A percentile compares a stretch with the other conserved stretches of the same genome.
These are phyloP conservation scores for Debaryomyces fabryi DNA, from an alignment of 1,139 yeast species.

Conservation along the genomic window DNA sequence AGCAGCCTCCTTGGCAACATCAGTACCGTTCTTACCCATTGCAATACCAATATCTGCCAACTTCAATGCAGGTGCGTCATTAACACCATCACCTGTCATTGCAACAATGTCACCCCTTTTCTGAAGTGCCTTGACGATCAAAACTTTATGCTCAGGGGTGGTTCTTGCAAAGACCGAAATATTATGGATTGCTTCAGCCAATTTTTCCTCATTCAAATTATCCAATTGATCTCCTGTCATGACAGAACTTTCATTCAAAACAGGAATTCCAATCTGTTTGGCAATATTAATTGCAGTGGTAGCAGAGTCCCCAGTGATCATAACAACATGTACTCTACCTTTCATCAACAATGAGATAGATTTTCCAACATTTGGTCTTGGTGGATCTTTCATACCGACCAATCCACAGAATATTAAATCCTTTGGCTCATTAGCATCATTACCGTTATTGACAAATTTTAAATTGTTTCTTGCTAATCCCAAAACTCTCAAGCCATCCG, in stretches of 20 bases:
- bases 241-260: conserved; percentile 65
- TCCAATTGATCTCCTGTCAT: conserved; percentile 86
- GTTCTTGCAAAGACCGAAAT: conserved; percentile 95
- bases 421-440: conserved; percentile 41
- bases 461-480: conserved; percentile 67
- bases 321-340: conserved; percentile 94
- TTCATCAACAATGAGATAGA: conserved; percentile 75
- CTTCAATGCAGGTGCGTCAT: conserved; percentile 98
- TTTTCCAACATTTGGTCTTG: conserved; percentile 77
- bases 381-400: conserved; percentile 96
- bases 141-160: conserved; percentile 92
- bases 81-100: conserved; percentile 99
- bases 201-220: conserved; percentile 63
- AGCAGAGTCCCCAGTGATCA: conserved; percentile 97
- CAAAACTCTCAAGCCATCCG: conserved; percentile 83
- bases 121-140: conserved; percentile 89
- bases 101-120: conserved; percentile 94
- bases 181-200: conserved; percentile 73
- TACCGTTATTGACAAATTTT: conserved; percentile 30
- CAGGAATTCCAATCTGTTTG: conserved; percentile 87
- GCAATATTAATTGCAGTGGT: conserved; percentile 93
- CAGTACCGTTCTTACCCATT: conserved; percentile 97
- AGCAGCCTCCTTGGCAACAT: conserved; percentile 97
- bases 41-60: conserved; percentile 97
- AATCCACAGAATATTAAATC: conserved; percentile 79